phyloP scores from a whole-genome alignment of 768 basidiomycete genomes.

The Pleurotus platypus region DNA sequence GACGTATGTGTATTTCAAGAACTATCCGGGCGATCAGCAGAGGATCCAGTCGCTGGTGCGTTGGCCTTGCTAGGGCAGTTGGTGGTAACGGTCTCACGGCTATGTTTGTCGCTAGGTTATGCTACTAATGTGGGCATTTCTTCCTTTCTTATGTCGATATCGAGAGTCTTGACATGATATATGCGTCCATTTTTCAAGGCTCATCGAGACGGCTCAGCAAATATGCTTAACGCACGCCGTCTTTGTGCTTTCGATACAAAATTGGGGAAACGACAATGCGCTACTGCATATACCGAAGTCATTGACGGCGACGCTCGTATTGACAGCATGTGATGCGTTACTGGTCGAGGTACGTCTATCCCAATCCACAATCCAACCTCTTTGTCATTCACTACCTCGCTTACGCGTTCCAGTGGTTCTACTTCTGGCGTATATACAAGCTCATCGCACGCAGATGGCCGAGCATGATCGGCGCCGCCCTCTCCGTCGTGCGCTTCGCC shows the following conservation, averaged over 20 bases:
- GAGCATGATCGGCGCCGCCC: background rate
- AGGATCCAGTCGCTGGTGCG: conserved; percentile 1
- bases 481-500: background rate
- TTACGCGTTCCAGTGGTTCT: background rate
- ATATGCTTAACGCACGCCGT: conserved; percentile 2
- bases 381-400: background rate
- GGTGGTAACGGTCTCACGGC: background rate
- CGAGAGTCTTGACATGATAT: background rate
- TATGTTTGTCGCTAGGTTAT: background rate
- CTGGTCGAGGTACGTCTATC: conserved; percentile 1
- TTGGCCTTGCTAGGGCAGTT: background rate
- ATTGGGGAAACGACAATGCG: background rate
- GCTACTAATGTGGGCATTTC: background rate
- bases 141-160: background rate
- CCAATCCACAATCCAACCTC: no score
- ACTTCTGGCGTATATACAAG: conserved; percentile 5
- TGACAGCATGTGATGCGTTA: background rate
- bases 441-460: background rate
- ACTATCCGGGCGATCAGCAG: background rate
- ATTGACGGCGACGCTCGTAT: background rate
- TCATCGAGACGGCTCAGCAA: conserved; percentile 2
- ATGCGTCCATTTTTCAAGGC: background rate
- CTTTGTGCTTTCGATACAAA: background rate
- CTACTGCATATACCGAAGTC: background rate
- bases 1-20: conserved; percentile 3